Base-by-base conservation (phyloP, 495 filamentous ascomycete genomes). In the Chaetomium tenue region DNA sequence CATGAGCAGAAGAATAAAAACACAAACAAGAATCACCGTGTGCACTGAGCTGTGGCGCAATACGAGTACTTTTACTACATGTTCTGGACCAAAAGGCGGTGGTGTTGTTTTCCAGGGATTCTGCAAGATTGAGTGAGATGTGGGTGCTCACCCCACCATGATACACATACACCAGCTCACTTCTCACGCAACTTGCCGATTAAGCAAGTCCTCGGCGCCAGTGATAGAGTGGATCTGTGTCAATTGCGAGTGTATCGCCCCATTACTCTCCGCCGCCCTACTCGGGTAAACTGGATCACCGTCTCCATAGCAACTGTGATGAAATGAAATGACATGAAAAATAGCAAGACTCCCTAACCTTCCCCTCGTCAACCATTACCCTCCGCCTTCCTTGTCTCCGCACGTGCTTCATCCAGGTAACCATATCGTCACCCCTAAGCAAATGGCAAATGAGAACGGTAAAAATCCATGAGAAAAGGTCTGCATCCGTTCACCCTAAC, bases 281-380 rank as follows among this genome's bases (percentile, higher is more conserved):
- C 26, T 52, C 9, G 25, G 23, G 8, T 52, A 23, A 16, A 52
- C 22, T 15, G 7, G 20, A n/a, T 23, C 13, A 7, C 33, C 23
- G 9, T 25, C 9, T 16, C 50, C 28, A n/a, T 50, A 50, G 46
- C n/a, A n/a, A 55, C 50, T 4, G 7, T 18, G 28, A 33, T 37
- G 28, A 55, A 30, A 55, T 55, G 52, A 55, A 55, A 37, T 28
- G 16, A 37, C 20, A 57, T 42, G 22, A 37, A 22, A 55, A 28
- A 50, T 50, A 22, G 46, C 46, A 50, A 50, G 46, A 50, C n/a
- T 50, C 26, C 12, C 33, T 42, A 39, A 37, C 39, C 33, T 33
- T 18, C 13, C 5, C 39, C n/a, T 57, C 20, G 22, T 7, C 33
- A 3, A 8, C 1, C 9, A 57, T 25, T 42, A 26, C 12, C 12